A percentile compares a stretch with the other conserved stretches of the same genome.
These are phyloP conservation scores for Candida anglica DNA, from an alignment of 805 yeast species.

Conservation along the genomic window DNA sequence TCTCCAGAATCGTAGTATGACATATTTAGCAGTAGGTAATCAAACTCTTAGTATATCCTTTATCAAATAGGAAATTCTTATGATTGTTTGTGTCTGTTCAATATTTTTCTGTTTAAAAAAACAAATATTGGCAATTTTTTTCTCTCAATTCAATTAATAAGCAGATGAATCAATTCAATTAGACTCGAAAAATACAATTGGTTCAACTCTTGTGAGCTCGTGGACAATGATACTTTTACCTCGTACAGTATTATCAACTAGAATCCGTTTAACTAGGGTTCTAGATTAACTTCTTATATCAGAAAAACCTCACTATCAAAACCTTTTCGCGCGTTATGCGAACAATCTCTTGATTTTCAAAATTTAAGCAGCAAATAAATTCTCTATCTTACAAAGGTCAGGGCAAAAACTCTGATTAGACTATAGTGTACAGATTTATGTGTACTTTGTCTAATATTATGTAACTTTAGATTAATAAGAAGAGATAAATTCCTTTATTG, in stretches of 20 bases:
- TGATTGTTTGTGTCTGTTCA: conserved; percentile 4
- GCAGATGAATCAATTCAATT: no score
- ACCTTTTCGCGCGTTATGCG: conserved; percentile 1
- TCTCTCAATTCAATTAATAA: no score
- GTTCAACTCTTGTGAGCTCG: no score
- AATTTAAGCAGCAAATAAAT: no score
- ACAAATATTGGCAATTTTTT: background rate
- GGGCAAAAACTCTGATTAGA: background rate
- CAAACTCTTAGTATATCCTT: conserved; percentile 5
- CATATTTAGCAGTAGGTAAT: background rate
- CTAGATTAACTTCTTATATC: no score
- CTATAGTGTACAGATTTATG: background rate
- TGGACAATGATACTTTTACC: no score
- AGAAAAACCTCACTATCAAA: no score
- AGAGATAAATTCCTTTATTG: no score
- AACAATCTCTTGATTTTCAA: background rate
- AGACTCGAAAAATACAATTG: no score
- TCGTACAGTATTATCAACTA: no score
- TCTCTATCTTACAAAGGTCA: background rate
- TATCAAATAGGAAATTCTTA: background rate
- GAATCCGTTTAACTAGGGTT: no score
- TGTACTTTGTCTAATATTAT: background rate
- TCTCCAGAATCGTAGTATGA: conserved; percentile 8
- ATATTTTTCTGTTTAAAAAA: background rate
- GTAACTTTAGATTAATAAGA: background rate